These are phyloP conservation scores for Solanum hybrid DNA, from an alignment of 305 asterid species.

Conservation along the genomic window DNA sequence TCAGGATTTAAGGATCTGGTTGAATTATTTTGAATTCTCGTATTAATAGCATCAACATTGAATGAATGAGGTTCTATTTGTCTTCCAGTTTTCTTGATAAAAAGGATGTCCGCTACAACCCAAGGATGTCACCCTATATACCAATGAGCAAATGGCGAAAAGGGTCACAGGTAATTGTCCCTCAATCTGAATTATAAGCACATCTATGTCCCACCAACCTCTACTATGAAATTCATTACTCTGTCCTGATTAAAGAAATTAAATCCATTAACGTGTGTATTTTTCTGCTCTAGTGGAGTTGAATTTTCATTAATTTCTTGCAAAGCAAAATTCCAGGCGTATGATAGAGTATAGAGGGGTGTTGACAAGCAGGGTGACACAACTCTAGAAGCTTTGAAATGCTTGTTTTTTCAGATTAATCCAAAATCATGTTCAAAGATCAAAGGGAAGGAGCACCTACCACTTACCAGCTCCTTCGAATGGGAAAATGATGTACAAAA, in stretches of 20 bases:
- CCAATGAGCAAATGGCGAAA: slow-evolving; percentile 85
- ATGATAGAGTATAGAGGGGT: not conserved
- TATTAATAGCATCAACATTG: not conserved
- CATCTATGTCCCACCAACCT: not conserved
- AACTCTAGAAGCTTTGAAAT: not conserved
- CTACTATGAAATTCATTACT: not conserved
- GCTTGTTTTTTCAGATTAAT: not conserved
- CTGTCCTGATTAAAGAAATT: not conserved
- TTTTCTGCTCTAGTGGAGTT: not conserved
- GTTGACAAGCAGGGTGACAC: not conserved
- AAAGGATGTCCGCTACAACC: slow-evolving; percentile 74
- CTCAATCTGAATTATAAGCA: not conserved
- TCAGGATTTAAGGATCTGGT: not conserved
- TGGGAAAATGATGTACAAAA: not conserved
- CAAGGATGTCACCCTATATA: slow-evolving; percentile 82
- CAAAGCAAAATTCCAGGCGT: not conserved
- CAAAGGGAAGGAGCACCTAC: not conserved
- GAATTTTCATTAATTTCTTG: not conserved
- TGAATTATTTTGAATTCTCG: not conserved
- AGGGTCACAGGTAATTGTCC: slow-evolving; percentile 78
- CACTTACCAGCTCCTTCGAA: not conserved
- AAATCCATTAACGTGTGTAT: not conserved
- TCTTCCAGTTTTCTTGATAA: slow-evolving; percentile 65
- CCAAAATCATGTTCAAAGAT: not conserved
- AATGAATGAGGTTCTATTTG: not conserved